These are phyloP conservation scores for Paramyrothecium sp. DNA, from an alignment of 2,329 filamentous ascomycete species.

Conservation along the genomic window DNA sequence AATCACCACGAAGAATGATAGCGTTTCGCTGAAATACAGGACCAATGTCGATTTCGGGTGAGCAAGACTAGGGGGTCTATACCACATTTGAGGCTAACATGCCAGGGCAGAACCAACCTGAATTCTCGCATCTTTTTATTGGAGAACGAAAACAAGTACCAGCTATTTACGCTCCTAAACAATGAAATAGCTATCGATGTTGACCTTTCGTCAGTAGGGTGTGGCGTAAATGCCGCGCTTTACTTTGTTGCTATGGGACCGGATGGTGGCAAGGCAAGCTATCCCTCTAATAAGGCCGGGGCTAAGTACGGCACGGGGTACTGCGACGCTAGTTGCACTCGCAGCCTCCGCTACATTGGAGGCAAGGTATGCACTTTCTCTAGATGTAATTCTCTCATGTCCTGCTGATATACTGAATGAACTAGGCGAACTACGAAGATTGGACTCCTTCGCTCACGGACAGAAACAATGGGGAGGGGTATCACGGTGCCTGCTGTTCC, in stretches of 20 bases:
- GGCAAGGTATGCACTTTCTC: constrained; percentile 25
- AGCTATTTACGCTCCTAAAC: constrained; percentile 58
- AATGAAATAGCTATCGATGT: constrained; percentile 67
- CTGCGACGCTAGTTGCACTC: constrained; percentile 47
- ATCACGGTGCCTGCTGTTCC: constrained; percentile 45
- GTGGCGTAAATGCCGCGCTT: constrained; percentile 65
- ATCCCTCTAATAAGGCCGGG: constrained; percentile 40
- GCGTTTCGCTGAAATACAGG: constrained; percentile 49
- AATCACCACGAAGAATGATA: constrained; percentile 41
- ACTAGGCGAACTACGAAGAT: constrained; percentile 19
- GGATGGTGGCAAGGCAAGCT: constrained; percentile 47
- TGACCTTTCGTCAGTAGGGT: constrained; percentile 60
- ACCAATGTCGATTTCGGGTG: constrained; percentile 42
- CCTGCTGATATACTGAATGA: not conserved
- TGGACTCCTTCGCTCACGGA: constrained; percentile 15
- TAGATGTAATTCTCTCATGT: not conserved
- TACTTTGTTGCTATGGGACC: constrained; percentile 58
- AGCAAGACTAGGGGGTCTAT: too few relatives aligned
- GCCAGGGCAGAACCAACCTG: too few relatives aligned
- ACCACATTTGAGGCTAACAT: too few relatives aligned
- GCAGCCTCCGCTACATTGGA: constrained; percentile 47
- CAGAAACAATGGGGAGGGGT: constrained; percentile 17
- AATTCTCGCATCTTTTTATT: constrained; percentile 54
- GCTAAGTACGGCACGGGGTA: constrained; percentile 57
- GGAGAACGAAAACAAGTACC: constrained; percentile 51